These are phyloP conservation scores for Penicillium sp. DNA, from an alignment of 2,329 filamentous ascomycete genomes.

Conservation along the genomic window DNA sequence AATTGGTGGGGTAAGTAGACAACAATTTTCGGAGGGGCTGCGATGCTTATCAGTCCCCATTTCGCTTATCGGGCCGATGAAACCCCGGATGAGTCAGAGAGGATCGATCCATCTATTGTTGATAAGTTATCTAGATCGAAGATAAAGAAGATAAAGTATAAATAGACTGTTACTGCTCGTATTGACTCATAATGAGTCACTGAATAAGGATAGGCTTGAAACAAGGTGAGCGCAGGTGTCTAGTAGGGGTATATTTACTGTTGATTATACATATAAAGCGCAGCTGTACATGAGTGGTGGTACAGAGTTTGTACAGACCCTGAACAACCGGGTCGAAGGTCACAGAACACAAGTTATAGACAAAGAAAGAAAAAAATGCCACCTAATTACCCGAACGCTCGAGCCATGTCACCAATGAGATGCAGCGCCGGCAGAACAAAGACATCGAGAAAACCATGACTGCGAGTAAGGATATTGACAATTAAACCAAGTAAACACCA, in stretches of 20 bases:
- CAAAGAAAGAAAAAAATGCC: conserved; percentile 10
- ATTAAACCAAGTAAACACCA: conserved; percentile 7
- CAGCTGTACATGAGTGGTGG: conserved; percentile 21
- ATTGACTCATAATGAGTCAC: conserved; percentile 4
- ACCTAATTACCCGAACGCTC: conserved; percentile 14
- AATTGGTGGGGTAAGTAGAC: conserved; percentile 27
- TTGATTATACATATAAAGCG: conserved; percentile 14
- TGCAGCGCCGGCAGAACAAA: background rate
- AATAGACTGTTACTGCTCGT: background rate
- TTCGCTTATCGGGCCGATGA: conserved; percentile 37
- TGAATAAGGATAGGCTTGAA: background rate
- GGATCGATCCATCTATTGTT: background rate
- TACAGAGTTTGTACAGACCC: conserved; percentile 23
- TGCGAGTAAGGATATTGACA: background rate
- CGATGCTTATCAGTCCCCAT: conserved; percentile 37
- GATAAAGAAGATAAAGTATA: background rate
- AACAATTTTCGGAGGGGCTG: conserved; percentile 31
- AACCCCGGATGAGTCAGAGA: conserved; percentile 37
- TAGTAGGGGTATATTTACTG: conserved; percentile 10
- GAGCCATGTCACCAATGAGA: conserved; percentile 9
- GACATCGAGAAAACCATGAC: background rate
- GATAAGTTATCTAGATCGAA: background rate
- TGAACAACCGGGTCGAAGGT: conserved; percentile 1
- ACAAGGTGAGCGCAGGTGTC: background rate
- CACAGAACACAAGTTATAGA: conserved; percentile 10